These are phyloP conservation scores for Serendipita sp. DNA, from an alignment of 768 basidiomycete genomes.

Conservation along the genomic window DNA sequence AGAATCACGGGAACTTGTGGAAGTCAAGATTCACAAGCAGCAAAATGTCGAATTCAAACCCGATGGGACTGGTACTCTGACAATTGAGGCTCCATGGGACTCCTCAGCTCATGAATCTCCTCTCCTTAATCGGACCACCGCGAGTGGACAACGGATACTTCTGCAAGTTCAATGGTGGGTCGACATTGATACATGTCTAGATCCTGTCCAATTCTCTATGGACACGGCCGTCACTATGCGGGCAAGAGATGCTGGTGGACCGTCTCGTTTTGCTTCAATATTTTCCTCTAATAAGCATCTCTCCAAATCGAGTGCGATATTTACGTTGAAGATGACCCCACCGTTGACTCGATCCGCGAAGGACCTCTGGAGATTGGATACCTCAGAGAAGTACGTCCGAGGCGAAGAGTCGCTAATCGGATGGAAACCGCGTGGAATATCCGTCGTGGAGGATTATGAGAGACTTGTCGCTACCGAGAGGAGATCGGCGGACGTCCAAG, in stretches of 20 bases:
- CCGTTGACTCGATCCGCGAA: slow-evolving; percentile 70
- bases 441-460: slow-evolving; percentile 73
- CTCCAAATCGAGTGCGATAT: slow-evolving; percentile 67
- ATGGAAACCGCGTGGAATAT: slow-evolving; percentile 82
- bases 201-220: slow-evolving; percentile 78
- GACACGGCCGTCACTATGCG: slow-evolving; percentile 76
- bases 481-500: slow-evolving; percentile 77
- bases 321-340: slow-evolving; percentile 64
- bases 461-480: slow-evolving; percentile 55
- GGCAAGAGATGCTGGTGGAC: slow-evolving; percentile 69
- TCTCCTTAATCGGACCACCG: slow-evolving; percentile 73
- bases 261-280: slow-evolving; percentile 58
- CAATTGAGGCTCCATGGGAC: slow-evolving; percentile 75
- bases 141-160: slow-evolving; percentile 58
- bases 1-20: slow-evolving; percentile 49
- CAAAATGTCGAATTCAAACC: slow-evolving; percentile 58
- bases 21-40: slow-evolving; percentile 56
- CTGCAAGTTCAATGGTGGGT: slow-evolving; percentile 64
- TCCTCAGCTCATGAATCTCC: slow-evolving; percentile 77
- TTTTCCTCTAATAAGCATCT: slow-evolving; percentile 64
- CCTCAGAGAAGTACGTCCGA: slow-evolving; percentile 83
- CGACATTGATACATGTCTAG: slow-evolving; percentile 64
- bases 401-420: slow-evolving; percentile 71
- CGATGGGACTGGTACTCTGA: slow-evolving; percentile 64
- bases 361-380: slow-evolving; percentile 91